These are phyloP conservation scores for Cordyceps farinosa DNA, from an alignment of 2,329 filamentous ascomycete genomes.

Conservation along the genomic window DNA sequence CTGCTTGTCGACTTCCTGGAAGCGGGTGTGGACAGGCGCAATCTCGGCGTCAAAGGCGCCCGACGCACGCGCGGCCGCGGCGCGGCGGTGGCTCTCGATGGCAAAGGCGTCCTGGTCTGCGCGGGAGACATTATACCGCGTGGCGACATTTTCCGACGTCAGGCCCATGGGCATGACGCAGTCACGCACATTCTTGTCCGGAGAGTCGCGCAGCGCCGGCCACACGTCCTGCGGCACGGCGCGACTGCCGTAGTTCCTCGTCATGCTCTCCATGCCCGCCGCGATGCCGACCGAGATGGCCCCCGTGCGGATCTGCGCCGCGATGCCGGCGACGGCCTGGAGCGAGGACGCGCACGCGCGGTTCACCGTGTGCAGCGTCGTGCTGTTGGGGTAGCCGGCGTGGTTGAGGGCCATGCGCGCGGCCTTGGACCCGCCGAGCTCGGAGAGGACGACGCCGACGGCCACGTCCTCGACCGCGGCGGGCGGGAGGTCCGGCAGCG, in stretches of 20 bases:
- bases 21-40: conserved; percentile 71
- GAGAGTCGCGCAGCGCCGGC: conserved; percentile 64
- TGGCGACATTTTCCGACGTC: conserved; percentile 83
- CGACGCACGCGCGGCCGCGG: conserved; percentile 62
- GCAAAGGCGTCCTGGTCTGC: conserved; percentile 83
- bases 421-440: conserved; percentile 86
- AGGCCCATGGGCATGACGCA: conserved; percentile 94
- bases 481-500: conserved; percentile 67
- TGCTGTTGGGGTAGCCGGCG: conserved; percentile 68
- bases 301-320: conserved; percentile 71
- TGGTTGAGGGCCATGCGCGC: conserved; percentile 88
- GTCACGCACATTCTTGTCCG: conserved; percentile 67
- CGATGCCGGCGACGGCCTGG: conserved; percentile 70
- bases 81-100: conserved; percentile 68
- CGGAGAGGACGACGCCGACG: conserved; percentile 84
- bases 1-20: conserved; percentile 60
- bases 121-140: conserved; percentile 67
- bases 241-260: conserved; percentile 76
- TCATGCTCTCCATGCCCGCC: conserved; percentile 96
- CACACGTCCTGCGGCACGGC: conserved; percentile 84
- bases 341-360: conserved; percentile 79
- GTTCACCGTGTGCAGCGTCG: conserved; percentile 82
- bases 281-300: conserved; percentile 72
- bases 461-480: conserved; percentile 67
- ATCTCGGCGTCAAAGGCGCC: conserved; percentile 78